These are phyloP conservation scores for Hansenula lynferdii DNA, from an alignment of 1,139 yeast genomes.

Conservation along the genomic window DNA sequence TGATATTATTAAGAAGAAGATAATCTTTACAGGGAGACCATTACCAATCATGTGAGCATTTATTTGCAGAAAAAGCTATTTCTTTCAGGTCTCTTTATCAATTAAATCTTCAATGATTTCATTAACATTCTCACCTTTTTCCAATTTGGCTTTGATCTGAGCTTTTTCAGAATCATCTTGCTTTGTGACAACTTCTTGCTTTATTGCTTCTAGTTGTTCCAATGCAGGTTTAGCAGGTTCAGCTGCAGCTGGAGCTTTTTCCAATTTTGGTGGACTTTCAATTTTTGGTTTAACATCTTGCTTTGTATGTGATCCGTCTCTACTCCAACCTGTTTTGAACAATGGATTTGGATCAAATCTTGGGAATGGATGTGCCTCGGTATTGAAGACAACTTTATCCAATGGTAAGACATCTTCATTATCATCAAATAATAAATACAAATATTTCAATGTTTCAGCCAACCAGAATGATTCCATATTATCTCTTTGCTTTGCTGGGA, in stretches of 20 bases:
- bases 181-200: slow-evolving; percentile 5
- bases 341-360: slow-evolving; percentile 45
- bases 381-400: slow-evolving; percentile 74
- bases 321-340: slow-evolving; percentile 63
- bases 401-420: slow-evolving; percentile 57
- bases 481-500: slow-evolving; percentile 51
- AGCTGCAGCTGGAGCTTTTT: slow-evolving; percentile 18
- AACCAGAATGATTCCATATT: slow-evolving; percentile 94
- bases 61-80: neutral
- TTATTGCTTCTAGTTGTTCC: slow-evolving; percentile 17
- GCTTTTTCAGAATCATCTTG: slow-evolving; percentile 8
- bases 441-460: slow-evolving; percentile 87
- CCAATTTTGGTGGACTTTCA: slow-evolving; percentile 2
- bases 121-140: slow-evolving; percentile 13
- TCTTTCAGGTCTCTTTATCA: slow-evolving; percentile 5
- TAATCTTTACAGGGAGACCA: slow-evolving; percentile 62
- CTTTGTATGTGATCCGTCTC: neutral
- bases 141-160: slow-evolving; percentile 11
- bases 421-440: slow-evolving; percentile 72
- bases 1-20: slow-evolving; percentile 53
- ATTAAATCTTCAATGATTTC: slow-evolving; percentile 21
- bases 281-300: neutral
- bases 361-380: slow-evolving; percentile 94
- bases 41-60: slow-evolving; percentile 58
- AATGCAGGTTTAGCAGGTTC: slow-evolving; percentile 22